phyloP scores from a whole-genome alignment of 306 rosid species.

The Hippophae rhamnoides region DNA sequence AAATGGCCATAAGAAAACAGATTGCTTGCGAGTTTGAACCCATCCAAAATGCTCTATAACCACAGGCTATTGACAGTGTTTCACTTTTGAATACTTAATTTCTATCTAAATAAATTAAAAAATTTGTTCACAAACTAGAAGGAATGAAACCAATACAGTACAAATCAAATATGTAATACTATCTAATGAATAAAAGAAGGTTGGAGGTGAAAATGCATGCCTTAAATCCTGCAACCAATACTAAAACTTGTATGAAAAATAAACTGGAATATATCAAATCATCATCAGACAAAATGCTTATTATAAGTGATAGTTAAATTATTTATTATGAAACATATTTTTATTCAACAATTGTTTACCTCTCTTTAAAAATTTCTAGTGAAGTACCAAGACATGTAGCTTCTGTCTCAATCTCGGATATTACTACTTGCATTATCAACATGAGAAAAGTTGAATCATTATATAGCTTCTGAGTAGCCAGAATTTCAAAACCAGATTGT shows the following conservation, averaged over 20 bases:
- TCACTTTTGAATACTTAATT: too few relatives aligned
- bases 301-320: not conserved
- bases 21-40: too few relatives aligned
- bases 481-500: conserved; percentile 65
- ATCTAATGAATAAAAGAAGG: too few relatives aligned
- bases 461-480: conserved; percentile 38
- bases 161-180: too few relatives aligned
- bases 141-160: too few relatives aligned
- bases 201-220: too few relatives aligned
- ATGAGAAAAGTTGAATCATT: conserved; percentile 47
- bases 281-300: not conserved
- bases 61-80: too few relatives aligned
- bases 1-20: not conserved
- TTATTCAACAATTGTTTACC: conserved; percentile 37
- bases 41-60: not conserved
- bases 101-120: too few relatives aligned
- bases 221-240: too few relatives aligned
- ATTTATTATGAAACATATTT: not conserved
- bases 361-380: conserved; percentile 48
- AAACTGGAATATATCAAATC: too few relatives aligned
- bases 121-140: too few relatives aligned
- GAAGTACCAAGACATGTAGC: conserved; percentile 21
- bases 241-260: too few relatives aligned
- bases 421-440: conserved; percentile 61
- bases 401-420: conserved; percentile 48